Percentiles rank a stretch among this genome's conserved stretches.
Evolutionary conservation across 2,329 filamentous ascomycete species (phyloP).

Genomic region (Penicillium sp.): DNA sequence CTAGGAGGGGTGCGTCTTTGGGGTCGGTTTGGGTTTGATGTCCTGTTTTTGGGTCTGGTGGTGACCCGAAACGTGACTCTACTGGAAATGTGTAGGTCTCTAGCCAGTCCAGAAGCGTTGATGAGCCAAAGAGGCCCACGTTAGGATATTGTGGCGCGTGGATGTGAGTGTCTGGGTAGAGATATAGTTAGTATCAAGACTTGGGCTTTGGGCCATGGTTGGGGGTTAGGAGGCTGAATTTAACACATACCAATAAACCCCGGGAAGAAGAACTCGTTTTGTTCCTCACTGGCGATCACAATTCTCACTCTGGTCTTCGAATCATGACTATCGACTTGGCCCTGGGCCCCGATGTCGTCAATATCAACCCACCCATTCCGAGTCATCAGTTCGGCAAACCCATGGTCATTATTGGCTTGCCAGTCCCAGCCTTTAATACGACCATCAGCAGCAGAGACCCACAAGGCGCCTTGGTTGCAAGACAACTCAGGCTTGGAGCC

Average conservation of each 20-base stretch:
- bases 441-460: conserved; percentile 33
- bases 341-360: conserved; percentile 7
- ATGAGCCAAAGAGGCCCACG: conserved; percentile 86
- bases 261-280: conserved; percentile 46
- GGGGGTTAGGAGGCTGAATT: background rate
- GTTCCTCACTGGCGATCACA: conserved; percentile 39
- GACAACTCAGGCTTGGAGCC: conserved; percentile 48
- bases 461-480: conserved; percentile 49
- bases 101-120: conserved; percentile 90
- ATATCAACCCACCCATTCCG: conserved; percentile 31
- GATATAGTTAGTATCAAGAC: background rate
- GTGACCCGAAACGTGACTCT: conserved; percentile 66
- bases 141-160: conserved; percentile 96
- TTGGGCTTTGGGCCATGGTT: background rate
- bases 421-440: conserved; percentile 36
- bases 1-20: conserved; percentile 23
- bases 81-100: conserved; percentile 93
- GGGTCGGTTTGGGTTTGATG: conserved; percentile 11
- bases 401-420: conserved; percentile 24
- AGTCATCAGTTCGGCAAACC: conserved; percentile 26
- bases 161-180: conserved; percentile 75
- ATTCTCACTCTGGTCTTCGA: conserved; percentile 26
- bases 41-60: conserved; percentile 12
- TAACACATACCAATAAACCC: conserved; percentile 44
- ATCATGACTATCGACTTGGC: conserved; percentile 7